Percentiles rank a stretch among this genome's conserved stretches.
phyloP scores from a whole-genome alignment of 108 stramenopile genomes.

The Skeletonema tropicum region DNA sequence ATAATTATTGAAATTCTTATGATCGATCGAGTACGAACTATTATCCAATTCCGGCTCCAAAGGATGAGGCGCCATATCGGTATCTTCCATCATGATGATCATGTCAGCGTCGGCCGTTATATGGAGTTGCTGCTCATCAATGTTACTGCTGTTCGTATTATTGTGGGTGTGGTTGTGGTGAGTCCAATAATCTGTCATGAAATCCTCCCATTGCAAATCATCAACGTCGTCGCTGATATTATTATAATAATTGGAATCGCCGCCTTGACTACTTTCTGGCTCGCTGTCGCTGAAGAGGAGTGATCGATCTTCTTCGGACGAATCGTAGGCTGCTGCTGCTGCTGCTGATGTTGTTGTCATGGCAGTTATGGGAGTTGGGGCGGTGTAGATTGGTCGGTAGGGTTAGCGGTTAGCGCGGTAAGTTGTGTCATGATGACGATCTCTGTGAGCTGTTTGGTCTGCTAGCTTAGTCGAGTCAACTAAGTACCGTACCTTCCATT shows the following conservation, averaged over 20 bases:
- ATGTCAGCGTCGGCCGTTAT: constrained; percentile 5
- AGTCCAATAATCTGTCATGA: constrained; percentile 40
- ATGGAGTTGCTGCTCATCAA: background rate
- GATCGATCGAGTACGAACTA: too few species aligned
- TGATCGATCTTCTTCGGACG: too few species aligned
- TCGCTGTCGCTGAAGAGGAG: background rate
- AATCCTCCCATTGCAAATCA: constrained; percentile 40
- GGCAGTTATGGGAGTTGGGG: too few species aligned
- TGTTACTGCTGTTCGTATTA: background rate
- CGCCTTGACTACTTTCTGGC: constrained; percentile 8
- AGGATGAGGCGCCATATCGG: constrained; percentile 29
- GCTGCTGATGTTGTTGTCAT: too few species aligned
- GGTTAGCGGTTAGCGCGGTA: too few species aligned
- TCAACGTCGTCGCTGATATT: background rate
- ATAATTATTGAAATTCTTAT: too few species aligned
- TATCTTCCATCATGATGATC: constrained; percentile 25
- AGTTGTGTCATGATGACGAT: too few species aligned
- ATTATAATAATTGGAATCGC: background rate
- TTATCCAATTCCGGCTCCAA: constrained; percentile 45
- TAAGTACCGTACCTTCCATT: too few species aligned
- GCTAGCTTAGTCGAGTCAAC: too few species aligned
- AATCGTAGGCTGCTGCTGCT: too few species aligned
- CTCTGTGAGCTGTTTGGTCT: too few species aligned
- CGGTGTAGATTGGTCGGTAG: too few species aligned
- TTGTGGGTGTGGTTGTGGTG: background rate